These are phyloP conservation scores for Globisporangium iwayamae DNA, from an alignment of 352 stramenopile genomes.

Conservation along the genomic window DNA sequence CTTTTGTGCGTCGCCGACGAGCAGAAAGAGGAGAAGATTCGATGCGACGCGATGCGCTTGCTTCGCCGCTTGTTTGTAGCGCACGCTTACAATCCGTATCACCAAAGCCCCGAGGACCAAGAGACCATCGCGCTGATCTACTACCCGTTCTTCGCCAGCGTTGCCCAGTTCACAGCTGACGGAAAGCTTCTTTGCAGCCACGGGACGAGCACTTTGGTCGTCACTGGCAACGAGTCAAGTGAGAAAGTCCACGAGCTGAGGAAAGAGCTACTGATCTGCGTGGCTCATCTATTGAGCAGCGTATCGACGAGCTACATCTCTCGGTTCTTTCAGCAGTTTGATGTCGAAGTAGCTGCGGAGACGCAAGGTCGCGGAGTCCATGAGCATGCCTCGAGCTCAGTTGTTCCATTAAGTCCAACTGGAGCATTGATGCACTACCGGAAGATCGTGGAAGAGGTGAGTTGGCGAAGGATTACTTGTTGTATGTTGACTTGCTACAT, in stretches of 20 bases:
- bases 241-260: constrained; percentile 30
- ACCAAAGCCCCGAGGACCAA: constrained; percentile 41
- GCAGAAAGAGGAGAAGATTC: constrained; percentile 62
- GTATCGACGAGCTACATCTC: constrained; percentile 41
- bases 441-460: constrained; percentile 39
- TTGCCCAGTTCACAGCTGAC: constrained; percentile 48
- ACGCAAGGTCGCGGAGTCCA: neutral
- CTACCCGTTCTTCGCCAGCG: constrained; percentile 39
- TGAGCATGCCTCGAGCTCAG: neutral
- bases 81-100: constrained; percentile 49
- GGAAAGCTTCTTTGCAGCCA: constrained; percentile 37
- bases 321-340: constrained; percentile 38
- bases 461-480: neutral
- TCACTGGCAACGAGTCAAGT: neutral
- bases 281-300: constrained; percentile 56
- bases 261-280: constrained; percentile 63
- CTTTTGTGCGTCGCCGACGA: constrained; percentile 51
- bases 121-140: constrained; percentile 63
- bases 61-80: constrained; percentile 61
- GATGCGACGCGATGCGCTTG: constrained; percentile 41
- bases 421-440: constrained; percentile 47
- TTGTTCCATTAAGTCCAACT: constrained; percentile 31
- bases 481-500: too few species aligned
- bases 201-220: neutral
- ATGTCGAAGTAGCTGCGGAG: neutral